These are phyloP conservation scores for Hypoxylon sp. DNA, from an alignment of 2,329 filamentous ascomycete genomes.

Conservation along the genomic window DNA sequence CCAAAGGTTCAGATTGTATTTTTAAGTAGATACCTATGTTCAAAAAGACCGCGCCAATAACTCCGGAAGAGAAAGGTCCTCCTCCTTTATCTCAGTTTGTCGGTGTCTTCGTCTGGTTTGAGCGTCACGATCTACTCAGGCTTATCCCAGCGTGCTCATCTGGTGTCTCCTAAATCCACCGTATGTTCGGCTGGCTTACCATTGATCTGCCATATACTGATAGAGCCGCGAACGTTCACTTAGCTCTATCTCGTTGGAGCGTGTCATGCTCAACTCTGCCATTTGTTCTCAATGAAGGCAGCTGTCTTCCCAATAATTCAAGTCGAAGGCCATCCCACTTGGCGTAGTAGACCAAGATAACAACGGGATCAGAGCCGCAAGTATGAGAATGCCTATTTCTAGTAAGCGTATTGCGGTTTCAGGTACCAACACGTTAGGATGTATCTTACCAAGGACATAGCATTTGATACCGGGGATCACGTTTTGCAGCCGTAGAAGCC, in stretches of 20 bases:
- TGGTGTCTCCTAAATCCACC: too few relatives aligned
- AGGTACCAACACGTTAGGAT: not conserved
- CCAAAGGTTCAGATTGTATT: not conserved
- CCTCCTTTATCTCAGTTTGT: not conserved
- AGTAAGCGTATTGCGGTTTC: not conserved
- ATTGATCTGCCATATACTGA: not conserved
- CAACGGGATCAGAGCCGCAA: slow-evolving; percentile 6
- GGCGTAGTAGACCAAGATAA: not conserved
- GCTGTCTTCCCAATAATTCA: not conserved
- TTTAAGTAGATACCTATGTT: not conserved
- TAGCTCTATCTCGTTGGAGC: slow-evolving; percentile 29
- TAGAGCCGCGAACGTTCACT: not conserved
- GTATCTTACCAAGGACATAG: not conserved
- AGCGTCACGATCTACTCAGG: not conserved
- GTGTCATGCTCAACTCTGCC: not conserved
- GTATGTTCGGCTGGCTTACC: not conserved
- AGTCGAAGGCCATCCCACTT: not conserved
- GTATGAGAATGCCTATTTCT: not conserved
- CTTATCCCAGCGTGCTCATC: not conserved
- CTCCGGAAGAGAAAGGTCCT: not conserved
- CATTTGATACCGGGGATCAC: not conserved
- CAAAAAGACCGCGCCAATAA: not conserved
- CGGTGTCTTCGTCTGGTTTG: not conserved
- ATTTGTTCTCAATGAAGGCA: not conserved
- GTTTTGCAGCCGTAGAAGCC: not conserved